Evolutionary conservation across 495 filamentous ascomycete genomes (phyloP).

Genomic region (Entonaema liquescens): DNA sequence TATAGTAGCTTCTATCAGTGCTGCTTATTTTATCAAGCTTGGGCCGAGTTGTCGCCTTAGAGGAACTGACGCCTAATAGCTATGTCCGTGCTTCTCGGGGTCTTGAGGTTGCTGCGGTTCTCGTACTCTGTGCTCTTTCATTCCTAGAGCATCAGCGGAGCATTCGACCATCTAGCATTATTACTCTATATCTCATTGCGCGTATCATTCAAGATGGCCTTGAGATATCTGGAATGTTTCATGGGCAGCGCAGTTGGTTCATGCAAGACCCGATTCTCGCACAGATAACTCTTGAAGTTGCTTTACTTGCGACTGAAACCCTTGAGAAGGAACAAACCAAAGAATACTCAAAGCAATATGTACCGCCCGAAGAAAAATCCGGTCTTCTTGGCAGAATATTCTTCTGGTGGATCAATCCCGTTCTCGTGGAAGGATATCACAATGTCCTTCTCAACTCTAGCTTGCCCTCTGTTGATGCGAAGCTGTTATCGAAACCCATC

Average conservation of each 20-base stretch:
- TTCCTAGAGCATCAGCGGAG: slow-evolving; percentile 21
- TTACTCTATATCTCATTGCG: slow-evolving; percentile 59
- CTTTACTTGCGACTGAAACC: slow-evolving; percentile 35
- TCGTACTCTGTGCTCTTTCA: slow-evolving; percentile 14
- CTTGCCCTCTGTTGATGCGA: slow-evolving; percentile 57
- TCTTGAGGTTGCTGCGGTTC: slow-evolving; percentile 13
- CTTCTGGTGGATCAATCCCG: slow-evolving; percentile 70
- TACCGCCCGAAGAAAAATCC: slow-evolving; percentile 59
- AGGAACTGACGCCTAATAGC: neutral
- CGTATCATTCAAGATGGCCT: slow-evolving; percentile 60
- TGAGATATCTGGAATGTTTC: slow-evolving; percentile 50
- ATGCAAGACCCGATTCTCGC: slow-evolving; percentile 56
- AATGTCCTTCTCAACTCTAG: slow-evolving; percentile 56
- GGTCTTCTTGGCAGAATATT: slow-evolving; percentile 53
- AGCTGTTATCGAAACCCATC: slow-evolving; percentile 54
- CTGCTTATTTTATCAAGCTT: slow-evolving; percentile 10
- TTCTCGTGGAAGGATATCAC: slow-evolving; percentile 62
- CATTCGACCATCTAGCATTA: slow-evolving; percentile 8
- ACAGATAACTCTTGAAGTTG: slow-evolving; percentile 21
- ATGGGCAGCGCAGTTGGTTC: slow-evolving; percentile 52
- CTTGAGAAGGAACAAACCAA: slow-evolving; percentile 47
- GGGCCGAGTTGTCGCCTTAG: slow-evolving; percentile 1
- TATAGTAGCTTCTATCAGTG: slow-evolving; percentile 14
- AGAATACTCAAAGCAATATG: slow-evolving; percentile 54
- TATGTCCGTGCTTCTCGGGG: neutral